phyloP scores from a whole-genome alignment of 331 rosid genomes.

The Acacia pycnantha region DNA sequence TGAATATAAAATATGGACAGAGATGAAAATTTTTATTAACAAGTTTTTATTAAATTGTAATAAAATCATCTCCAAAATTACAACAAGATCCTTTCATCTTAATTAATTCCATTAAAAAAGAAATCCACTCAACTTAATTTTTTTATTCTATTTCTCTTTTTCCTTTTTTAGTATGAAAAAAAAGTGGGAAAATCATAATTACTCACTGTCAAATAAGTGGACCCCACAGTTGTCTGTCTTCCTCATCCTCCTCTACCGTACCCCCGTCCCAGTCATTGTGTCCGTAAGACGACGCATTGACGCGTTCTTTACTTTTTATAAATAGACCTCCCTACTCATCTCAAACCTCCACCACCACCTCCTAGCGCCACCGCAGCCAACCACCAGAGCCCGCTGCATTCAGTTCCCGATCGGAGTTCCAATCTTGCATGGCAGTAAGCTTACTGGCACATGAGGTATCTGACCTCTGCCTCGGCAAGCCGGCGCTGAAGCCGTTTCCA shows the following conservation, averaged over 20 bases:
- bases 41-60: too few species aligned
- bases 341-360: neutral
- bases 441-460: slow-evolving; percentile 73
- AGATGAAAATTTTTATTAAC: too few species aligned
- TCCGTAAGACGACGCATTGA: neutral
- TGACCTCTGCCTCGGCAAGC: slow-evolving; percentile 98
- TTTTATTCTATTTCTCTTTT: too few species aligned
- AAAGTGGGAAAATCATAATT: neutral
- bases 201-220: neutral
- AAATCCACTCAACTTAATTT: too few species aligned
- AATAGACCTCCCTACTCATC: neutral
- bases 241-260: slow-evolving; percentile 5
- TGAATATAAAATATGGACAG: too few species aligned
- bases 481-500: slow-evolving; percentile 77
- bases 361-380: neutral
- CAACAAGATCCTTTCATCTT: too few species aligned
- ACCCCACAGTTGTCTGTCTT: neutral
- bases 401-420: neutral
- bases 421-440: slow-evolving; percentile 88
- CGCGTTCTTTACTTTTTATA: neutral
- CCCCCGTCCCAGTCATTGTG: neutral
- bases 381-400: neutral
- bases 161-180: too few species aligned
- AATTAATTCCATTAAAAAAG: too few species aligned
- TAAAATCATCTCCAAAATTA: too few species aligned